Evolutionary conservation across 2,329 filamentous ascomycete genomes (phyloP), one percentile per base, ranked within the genome.

Genomic region (Colletotrichum coccodes): DNA sequence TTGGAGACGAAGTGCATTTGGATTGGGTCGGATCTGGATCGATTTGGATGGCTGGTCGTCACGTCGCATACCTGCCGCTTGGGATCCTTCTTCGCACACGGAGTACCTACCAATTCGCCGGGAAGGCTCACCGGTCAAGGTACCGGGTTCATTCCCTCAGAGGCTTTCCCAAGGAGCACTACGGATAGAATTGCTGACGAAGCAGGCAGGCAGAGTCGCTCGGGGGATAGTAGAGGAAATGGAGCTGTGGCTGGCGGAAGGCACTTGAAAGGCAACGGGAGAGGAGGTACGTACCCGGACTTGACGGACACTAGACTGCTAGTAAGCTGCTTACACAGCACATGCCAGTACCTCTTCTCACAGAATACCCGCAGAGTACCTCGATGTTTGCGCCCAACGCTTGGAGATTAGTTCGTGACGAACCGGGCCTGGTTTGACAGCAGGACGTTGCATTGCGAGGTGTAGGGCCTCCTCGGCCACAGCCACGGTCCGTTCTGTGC

Each of bases 401-500:
- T 57, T 46, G 30, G 56, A 28, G 18, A 18, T 50, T 34, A 40
- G 40, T 28, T 49, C 38, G 56, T 50, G 54, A 68, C 57, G 26
- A 63, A 30, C 49, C 54, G 54, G 60, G 50, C 61, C 57, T 65
- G 66, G 54, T 42, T 56, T 66, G 46, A n/a, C 32, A 60, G 61
- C 50, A 47, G 60, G 49, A 60, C 49, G 46, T 56, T 56, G 66
- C 66, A 69, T 69, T 69, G 49, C 54, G 53, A 60, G 57, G 26
- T 44, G 30, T 28, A 50, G 32, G 32, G 28, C n/a, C n/a, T n/a
- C n/a, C n/a, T n/a, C n/a, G n/a, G n/a, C 53, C 61, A 60, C 42
- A 61, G 61, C 62, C 61, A 66, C 61, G 66, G 66, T 46, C 61
- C 61, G 61, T 47, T 60, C 66, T 56, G 61, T 60, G 61, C 54